A percentile compares a stretch with the other conserved stretches of the same genome.
These are phyloP conservation scores for Thielaviopsis cerberus DNA, from an alignment of 2,329 filamentous ascomycete genomes.

Conservation along the genomic window DNA sequence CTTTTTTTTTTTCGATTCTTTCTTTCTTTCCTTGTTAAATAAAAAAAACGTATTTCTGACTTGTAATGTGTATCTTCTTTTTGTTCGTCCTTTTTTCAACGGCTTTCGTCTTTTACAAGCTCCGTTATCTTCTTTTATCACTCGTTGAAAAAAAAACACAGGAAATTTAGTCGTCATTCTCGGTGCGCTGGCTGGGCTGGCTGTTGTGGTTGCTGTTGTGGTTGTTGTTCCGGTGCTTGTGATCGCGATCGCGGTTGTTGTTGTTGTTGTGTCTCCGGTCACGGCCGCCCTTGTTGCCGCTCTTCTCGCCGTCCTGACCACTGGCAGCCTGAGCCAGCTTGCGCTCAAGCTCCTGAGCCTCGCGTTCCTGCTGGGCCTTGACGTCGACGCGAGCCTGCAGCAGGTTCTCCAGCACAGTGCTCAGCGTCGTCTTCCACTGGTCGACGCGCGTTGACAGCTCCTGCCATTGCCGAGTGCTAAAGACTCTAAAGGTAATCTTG, in stretches of 20 bases:
- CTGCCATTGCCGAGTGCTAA: conserved; percentile 94
- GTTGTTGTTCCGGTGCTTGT: conserved; percentile 19
- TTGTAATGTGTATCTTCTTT: no score
- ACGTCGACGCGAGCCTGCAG: conserved; percentile 66
- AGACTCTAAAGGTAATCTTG: conserved; percentile 88
- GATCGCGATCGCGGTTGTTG: conserved; percentile 14
- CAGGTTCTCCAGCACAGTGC: conserved; percentile 60
- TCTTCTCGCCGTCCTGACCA: conserved; percentile 18
- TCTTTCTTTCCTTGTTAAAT: no score
- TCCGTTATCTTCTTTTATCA: conserved; percentile 1
- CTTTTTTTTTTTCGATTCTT: no score
- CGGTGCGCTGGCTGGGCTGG: conserved; percentile 28
- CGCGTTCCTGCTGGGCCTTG: conserved; percentile 58
- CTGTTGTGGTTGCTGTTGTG: conserved; percentile 18
- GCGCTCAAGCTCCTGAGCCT: conserved; percentile 51
- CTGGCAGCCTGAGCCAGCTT: conserved; percentile 33
- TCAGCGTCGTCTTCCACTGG: conserved; percentile 72
- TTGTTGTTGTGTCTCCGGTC: conserved; percentile 18
- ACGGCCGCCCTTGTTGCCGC: conserved; percentile 17
- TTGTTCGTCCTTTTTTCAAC: no score
- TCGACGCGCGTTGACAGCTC: conserved; percentile 82
- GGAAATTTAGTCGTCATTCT: conserved; percentile 37
- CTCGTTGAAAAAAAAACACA: neutral
- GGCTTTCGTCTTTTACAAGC: no score
- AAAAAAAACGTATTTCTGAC: no score